phyloP scores from a whole-genome alignment of 805 yeast species.

The Ogataea zsoltii region DNA sequence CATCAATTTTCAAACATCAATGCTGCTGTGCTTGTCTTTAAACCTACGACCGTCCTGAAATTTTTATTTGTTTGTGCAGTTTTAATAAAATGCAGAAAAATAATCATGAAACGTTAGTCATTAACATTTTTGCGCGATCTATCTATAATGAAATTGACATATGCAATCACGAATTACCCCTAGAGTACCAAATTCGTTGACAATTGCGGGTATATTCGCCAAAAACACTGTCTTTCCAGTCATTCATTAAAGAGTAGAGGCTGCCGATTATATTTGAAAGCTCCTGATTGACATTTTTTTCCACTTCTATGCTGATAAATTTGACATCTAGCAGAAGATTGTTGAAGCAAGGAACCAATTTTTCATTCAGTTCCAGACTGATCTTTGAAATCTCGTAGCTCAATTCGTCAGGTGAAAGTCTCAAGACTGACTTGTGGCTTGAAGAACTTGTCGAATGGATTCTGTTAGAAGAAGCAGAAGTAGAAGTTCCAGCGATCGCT shows the following conservation, averaged over 20 bases:
- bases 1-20: too few relatives aligned
- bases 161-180: not conserved
- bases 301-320: constrained; percentile 45
- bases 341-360: constrained; percentile 49
- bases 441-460: constrained; percentile 9
- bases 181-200: constrained; percentile 25
- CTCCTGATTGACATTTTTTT: constrained; percentile 36
- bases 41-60: too few relatives aligned
- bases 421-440: constrained; percentile 20
- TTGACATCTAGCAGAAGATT: constrained; percentile 44
- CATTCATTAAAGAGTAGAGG: constrained; percentile 19
- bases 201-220: constrained; percentile 27
- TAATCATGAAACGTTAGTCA: not conserved
- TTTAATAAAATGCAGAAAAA: too few relatives aligned
- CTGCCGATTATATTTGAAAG: constrained; percentile 15
- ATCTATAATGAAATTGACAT: not conserved
- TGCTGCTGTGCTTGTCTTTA: too few relatives aligned
- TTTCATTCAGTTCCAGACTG: constrained; percentile 34
- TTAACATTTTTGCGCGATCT: not conserved
- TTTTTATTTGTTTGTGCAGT: too few relatives aligned
- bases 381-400: constrained; percentile 23
- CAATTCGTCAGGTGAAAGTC: constrained; percentile 22
- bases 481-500: constrained; percentile 23
- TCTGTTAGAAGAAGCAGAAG: constrained; percentile 16
- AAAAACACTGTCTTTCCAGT: constrained; percentile 29